Evolutionary conservation across 1,284 basidiomycete genomes (phyloP), one percentile per base, ranked within the genome.

Genomic region (Trichosporon sp.): DNA sequence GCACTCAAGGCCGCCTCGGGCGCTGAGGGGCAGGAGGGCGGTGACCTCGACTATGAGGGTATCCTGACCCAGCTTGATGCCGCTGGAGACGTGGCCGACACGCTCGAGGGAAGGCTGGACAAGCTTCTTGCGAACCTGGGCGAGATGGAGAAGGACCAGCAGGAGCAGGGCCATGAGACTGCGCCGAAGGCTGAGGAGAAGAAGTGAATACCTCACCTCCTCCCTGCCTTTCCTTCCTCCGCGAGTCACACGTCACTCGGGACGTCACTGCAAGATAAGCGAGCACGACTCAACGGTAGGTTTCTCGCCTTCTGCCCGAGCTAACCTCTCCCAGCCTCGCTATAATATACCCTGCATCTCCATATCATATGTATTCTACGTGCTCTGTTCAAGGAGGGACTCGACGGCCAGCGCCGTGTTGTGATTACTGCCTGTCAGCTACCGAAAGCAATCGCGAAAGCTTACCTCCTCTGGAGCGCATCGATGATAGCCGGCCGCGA

Each of bases 391-490:
- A 10, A 85, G 75, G 65, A 94, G 85, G n/a, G 89, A 90, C 80
- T 93, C 92, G 31, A 93, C 91, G 5, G 93, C 92, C 51, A 85
- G 87, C 85, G 93, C 91, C 65, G 91, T 89, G 78, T 90, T 92
- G 14, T 90, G 86, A 79, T 92, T 91, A 76, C 76, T 81, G 70
- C 37, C 38, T 67, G 66, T 73, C 26, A 73, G 69, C 48, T 69
- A 2, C 26, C 26, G 19, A 40, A 68, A n/a, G 51, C 12, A 7
- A 26, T 26, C 40, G 14, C 35, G 21, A 32, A 7, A 19, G 84
- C 89, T 78, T 79, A 93, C 93, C 91, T 94, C 81, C 91, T 85
- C 80, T 94, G 92, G 59, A 96, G 84, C 7, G 92, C 90, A 40
- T 87, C 88, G 10, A 93, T 87, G n/a, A 94, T 85, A n/a, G 89